A percentile compares a stretch with the other conserved stretches of the same genome.
Evolutionary conservation across 495 filamentous ascomycete genomes (phyloP).

Genomic region (Xylona heveae): DNA sequence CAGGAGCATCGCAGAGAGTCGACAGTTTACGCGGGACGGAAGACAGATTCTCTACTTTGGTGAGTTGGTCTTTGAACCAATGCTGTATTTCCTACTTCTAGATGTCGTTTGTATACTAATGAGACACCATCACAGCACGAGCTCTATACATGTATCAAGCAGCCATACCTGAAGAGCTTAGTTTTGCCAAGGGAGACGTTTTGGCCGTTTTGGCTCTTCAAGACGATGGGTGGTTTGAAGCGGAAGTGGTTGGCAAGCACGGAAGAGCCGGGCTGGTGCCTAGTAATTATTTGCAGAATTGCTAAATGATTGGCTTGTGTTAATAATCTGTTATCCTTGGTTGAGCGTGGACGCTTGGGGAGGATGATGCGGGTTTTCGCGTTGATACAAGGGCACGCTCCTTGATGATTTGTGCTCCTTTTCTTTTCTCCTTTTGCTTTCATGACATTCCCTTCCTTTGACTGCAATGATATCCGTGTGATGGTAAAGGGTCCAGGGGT

Average conservation of each 20-base stretch:
- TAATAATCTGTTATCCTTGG: no score
- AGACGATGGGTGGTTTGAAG: constrained; percentile 99
- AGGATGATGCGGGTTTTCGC: no score
- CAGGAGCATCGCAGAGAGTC: constrained; percentile 52
- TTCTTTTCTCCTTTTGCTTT: no score
- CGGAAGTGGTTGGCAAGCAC: constrained; percentile 65
- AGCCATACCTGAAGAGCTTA: constrained; percentile 84
- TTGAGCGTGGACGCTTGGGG: no score
- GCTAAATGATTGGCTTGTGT: constrained; percentile 20
- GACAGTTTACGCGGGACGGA: constrained; percentile 69
- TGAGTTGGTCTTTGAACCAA: constrained; percentile 26
- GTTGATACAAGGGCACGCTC: no score
- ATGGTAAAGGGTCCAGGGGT: no score
- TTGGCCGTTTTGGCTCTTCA: constrained; percentile 78
- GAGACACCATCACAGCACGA: constrained; percentile 36
- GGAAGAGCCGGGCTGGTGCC: constrained; percentile 69
- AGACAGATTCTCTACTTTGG: constrained; percentile 78
- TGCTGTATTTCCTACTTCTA: not conserved
- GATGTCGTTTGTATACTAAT: not conserved
- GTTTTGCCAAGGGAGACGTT: constrained; percentile 82
- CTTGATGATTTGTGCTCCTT: no score
- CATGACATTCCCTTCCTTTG: no score
- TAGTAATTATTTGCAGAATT: constrained; percentile 83
- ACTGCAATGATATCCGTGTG: no score
- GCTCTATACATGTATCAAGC: constrained; percentile 88